Conservation (phyloP, 805 yeast species). For the Hanseniaspora lindneri region DNA sequence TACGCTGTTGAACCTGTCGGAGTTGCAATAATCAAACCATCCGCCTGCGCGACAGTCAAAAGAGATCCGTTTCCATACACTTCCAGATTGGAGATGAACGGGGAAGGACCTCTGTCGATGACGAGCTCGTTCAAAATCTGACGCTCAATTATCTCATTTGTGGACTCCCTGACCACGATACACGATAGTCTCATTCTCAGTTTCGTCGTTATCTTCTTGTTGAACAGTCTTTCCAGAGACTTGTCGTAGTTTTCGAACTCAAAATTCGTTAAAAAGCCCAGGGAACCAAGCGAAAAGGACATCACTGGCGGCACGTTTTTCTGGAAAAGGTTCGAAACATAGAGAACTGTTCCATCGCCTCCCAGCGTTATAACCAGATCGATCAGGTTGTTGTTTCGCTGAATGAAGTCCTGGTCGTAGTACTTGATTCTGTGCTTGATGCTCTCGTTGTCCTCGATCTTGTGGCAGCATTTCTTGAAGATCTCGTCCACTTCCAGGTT, state of each 20-base stretch:
- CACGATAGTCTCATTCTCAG: constrained; percentile 82
- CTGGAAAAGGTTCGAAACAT: constrained; percentile 78
- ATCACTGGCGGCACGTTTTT: constrained; percentile 81
- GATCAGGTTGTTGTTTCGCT: constrained; percentile 33
- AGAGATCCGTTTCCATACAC: constrained; percentile 77
- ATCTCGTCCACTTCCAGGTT: constrained; percentile 52
- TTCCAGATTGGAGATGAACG: constrained; percentile 81
- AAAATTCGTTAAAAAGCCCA: constrained; percentile 86
- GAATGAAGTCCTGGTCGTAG: constrained; percentile 57
- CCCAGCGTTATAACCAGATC: constrained; percentile 84
- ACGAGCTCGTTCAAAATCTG: constrained; percentile 85
- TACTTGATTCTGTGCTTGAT: constrained; percentile 31
- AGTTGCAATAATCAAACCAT: constrained; percentile 82
- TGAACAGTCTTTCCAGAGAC: constrained; percentile 45
- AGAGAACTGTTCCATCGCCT: constrained; percentile 92
- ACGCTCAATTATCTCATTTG: constrained; percentile 31
- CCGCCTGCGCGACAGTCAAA: constrained; percentile 85
- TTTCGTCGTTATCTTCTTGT: constrained; percentile 62
- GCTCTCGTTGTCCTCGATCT: neutral
- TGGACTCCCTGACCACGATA: constrained; percentile 41
- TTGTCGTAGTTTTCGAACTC: constrained; percentile 60
- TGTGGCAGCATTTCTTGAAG: constrained; percentile 28
- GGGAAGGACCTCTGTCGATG: constrained; percentile 87
- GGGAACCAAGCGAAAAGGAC: constrained; percentile 77
- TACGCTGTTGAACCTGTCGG: constrained; percentile 97